Evolutionary conservation across 169 alveolate genomes (phyloP).

Genomic region (Plasmodium gonderi): DNA sequence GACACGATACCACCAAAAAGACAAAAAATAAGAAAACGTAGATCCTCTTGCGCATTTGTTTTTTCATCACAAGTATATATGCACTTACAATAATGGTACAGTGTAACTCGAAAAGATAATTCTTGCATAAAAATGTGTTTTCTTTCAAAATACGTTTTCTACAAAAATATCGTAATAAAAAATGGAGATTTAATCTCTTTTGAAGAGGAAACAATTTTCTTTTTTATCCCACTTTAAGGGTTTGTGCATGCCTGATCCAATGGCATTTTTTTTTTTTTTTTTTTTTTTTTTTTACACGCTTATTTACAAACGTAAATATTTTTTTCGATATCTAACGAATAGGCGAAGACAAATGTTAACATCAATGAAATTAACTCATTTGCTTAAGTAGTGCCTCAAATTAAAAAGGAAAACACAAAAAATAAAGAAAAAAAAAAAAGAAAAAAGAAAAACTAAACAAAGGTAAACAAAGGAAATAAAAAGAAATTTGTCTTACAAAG

Average conservation of each 20-base stretch:
- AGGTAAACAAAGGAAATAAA: background rate
- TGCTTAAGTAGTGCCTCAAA: background rate
- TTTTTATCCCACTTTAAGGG: background rate
- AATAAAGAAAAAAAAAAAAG: background rate
- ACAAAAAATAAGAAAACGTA: background rate
- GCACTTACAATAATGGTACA: background rate
- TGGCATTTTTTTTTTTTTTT: slow-evolving; percentile 1
- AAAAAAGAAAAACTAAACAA: background rate
- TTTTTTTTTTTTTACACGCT: background rate
- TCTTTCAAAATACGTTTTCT: background rate
- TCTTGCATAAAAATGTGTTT: background rate
- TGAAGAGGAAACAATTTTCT: slow-evolving; percentile 3
- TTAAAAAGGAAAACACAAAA: background rate
- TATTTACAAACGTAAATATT: slow-evolving; percentile 4
- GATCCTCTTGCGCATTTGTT: background rate
- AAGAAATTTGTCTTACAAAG: background rate
- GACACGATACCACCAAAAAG: background rate
- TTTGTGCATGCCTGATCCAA: background rate
- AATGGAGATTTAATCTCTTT: background rate
- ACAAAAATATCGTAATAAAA: background rate
- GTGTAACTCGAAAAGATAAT: background rate
- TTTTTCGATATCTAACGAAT: slow-evolving; percentile 19
- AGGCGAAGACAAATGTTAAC: background rate
- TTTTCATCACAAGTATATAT: background rate
- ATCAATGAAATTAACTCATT: background rate